Evolutionary conservation across 2,329 filamentous ascomycete species (phyloP), one percentile per base, ranked within the genome.

Genomic region (Epichloe typhina): DNA sequence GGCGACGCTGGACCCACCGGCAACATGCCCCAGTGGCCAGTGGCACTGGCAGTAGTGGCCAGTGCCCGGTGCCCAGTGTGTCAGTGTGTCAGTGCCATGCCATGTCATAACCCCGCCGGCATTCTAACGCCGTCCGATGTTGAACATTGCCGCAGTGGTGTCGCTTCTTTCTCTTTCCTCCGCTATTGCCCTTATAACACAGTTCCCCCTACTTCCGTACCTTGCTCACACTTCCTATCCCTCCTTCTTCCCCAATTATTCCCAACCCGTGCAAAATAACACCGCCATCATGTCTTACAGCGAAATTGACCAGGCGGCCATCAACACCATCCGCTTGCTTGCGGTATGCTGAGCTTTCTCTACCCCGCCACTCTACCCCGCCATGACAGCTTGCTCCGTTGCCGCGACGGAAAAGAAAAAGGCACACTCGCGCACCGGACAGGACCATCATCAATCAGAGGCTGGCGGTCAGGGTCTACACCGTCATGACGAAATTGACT

Each of bases 301-400:
- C 69, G 86, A 97, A 65, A 71, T 83, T 67, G 93, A 98, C 72
- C 76, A 84, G 78, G 81, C 89, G 73, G 86, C 88, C 67, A 88
- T 98, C 76, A 97, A 97, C 84, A 95, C 91, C 72, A 97, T 98
- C 77, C 88, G 93, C 71, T 74, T 88, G 68, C 82, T 98, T 64
- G 90, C 93, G 70, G 93, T 97, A 84, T 72, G 89, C 84, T 55
- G 47, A 50, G 50, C 49, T 57, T 43, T 57, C 51, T 56, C 62
- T 61, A 59, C 62, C 59, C 58, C 33, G 17, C 23, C 44, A 23
- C 42, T 43, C 53, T 56, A 58, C 61, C 63, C 58, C 61, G 61
- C 59, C 61, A 61, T 62, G 62, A 56, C 31, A 19, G 23, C 31
- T 46, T 33, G 39, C 41, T 37, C 23, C 13, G 46, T 44, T 46